phyloP scores from a whole-genome alignment of 2,329 filamentous ascomycete genomes.

The Nothopassalora personata region DNA sequence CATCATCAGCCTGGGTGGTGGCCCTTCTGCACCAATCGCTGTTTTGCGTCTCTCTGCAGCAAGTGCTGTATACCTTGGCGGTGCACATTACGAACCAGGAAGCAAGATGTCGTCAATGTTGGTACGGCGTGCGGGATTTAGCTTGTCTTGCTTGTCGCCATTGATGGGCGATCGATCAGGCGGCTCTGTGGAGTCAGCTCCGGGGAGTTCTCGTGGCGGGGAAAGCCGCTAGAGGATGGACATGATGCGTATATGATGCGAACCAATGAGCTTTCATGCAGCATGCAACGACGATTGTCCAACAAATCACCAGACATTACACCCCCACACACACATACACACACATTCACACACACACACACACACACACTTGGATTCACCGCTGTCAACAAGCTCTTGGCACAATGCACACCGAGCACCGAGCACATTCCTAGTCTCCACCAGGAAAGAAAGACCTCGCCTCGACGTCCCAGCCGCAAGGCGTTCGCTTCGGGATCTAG shows the following conservation, averaged over 20 bases:
- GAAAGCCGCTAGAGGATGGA: not conserved
- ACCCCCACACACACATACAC: too few relatives aligned
- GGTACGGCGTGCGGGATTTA: not conserved
- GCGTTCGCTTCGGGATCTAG: not conserved
- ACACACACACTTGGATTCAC: too few relatives aligned
- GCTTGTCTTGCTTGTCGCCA: not conserved
- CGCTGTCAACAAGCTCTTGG: too few relatives aligned
- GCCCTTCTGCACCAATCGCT: not conserved
- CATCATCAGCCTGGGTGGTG: not conserved
- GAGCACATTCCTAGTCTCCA: not conserved
- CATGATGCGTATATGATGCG: slow-evolving; percentile 1
- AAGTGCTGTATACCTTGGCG: not conserved
- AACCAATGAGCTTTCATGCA: not conserved
- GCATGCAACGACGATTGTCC: not conserved
- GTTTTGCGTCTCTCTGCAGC: not conserved
- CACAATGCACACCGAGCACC: too few relatives aligned
- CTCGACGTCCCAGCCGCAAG: not conserved
- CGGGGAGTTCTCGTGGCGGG: not conserved
- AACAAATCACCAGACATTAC: not conserved
- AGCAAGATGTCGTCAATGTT: not conserved
- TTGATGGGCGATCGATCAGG: not conserved
- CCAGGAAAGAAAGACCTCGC: not conserved
- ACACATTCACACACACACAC: too few relatives aligned
- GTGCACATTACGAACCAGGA: not conserved
- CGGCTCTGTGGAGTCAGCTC: not conserved